Evolutionary conservation across 2,329 filamentous ascomycete species (phyloP), one percentile per base, ranked within the genome.

Genomic region (Ceratocystis cacaofunesta): DNA sequence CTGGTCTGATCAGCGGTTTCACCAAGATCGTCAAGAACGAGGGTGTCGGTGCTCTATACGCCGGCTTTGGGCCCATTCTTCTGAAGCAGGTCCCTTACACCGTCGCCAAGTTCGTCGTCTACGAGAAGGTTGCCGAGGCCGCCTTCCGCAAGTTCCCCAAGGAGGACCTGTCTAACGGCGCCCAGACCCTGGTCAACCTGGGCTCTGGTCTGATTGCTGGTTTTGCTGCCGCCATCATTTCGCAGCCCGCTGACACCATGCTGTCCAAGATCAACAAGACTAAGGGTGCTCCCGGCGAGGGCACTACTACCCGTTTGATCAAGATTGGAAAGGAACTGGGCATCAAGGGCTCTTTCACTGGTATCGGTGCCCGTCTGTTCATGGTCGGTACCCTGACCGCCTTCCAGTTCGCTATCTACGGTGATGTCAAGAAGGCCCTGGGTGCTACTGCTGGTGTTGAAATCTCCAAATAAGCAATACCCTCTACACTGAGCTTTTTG

Each of bases 231-330:
- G 90, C 90, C 74, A 76, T 92, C 72, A 83, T 95, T 75, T 95
- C 90, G 69, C 90, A 95, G 81, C 90, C 90, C 72, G 90, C 90
- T 76, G 90, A 95, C 77, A 95, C 90, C 75, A 95, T 95, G 90
- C 86, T 95, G 70, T 88, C 84, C 79, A 94, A 92, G 85, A 94
- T 95, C 83, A 95, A 95, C 88, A 94, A 94, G 88, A 90, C 88
- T 79, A 86, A 90, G 82, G 90, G 89, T 78, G 80, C 85, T 68
- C 89, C 90, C 70, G 90, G 90, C 81, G 89, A 95, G 81, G 85
- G 90, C 73, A 94, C 88, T 72, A 83, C 83, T 75, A 82, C 80
- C 76, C 87, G 90, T 77, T 79, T 95, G 73, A 81, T 92, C 81
- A 94, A 94, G 86, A 95, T 95, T 73, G 89, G 79, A 71, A 88